Percentiles rank a stretch among this genome's conserved stretches.
These are phyloP conservation scores for Sparassis latifolia DNA, from an alignment of 1,284 basidiomycete species.

Conservation along the genomic window DNA sequence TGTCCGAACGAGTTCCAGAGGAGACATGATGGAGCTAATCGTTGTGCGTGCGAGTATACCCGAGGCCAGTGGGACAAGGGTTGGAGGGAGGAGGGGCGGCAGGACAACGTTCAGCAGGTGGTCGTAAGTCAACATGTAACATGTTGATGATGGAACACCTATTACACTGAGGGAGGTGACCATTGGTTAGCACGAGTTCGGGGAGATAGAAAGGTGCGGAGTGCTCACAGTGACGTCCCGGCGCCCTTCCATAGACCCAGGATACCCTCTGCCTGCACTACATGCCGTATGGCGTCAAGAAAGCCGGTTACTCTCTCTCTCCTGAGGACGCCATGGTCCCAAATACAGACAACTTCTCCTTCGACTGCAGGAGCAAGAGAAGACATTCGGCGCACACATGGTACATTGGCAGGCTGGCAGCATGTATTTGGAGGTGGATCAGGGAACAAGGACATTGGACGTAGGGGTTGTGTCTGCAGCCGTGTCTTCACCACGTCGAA, in stretches of 20 bases:
- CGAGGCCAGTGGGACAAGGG: constrained; percentile 73
- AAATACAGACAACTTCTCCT: constrained; percentile 68
- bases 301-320: constrained; percentile 76
- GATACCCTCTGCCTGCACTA: constrained; percentile 71
- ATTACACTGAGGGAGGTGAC: constrained; percentile 56
- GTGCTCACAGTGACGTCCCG: constrained; percentile 77
- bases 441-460: constrained; percentile 39
- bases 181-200: neutral
- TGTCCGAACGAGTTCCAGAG: constrained; percentile 91
- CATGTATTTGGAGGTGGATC: constrained; percentile 48
- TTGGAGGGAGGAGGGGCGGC: constrained; percentile 46
- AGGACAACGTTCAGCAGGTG: constrained; percentile 65
- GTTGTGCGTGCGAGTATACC: constrained; percentile 80
- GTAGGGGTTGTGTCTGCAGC: constrained; percentile 73
- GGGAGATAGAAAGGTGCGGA: constrained; percentile 12
- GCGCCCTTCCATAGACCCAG: constrained; percentile 86
- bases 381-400: constrained; percentile 74
- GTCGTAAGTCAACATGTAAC: constrained; percentile 97
- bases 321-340: constrained; percentile 65
- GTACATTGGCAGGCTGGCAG: constrained; percentile 47
- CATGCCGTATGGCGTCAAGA: constrained; percentile 73
- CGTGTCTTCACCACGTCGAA: constrained; percentile 93
- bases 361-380: constrained; percentile 48
- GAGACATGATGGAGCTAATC: constrained; percentile 79
- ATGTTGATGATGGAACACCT: constrained; percentile 87